These are phyloP conservation scores for Triangularia setosa DNA, from an alignment of 2,329 filamentous ascomycete genomes.

Conservation along the genomic window DNA sequence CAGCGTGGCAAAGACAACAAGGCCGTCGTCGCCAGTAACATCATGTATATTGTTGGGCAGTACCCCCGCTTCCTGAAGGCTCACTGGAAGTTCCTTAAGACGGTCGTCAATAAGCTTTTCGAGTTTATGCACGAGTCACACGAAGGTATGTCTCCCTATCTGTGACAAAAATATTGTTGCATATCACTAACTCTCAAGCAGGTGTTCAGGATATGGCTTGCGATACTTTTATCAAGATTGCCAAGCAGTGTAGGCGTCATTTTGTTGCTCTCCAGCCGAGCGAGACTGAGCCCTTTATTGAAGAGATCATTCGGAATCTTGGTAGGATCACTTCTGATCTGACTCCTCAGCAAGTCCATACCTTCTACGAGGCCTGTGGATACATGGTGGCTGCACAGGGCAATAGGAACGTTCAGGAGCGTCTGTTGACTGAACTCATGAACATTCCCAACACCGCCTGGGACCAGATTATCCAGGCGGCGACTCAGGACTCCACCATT, in stretches of 20 bases:
- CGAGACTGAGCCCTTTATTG: slow-evolving; percentile 93
- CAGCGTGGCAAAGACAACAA: slow-evolving; percentile 99
- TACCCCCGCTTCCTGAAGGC: slow-evolving; percentile 98
- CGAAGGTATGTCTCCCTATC: slow-evolving; percentile 59
- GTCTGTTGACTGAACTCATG: slow-evolving; percentile 89
- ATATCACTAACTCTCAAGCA: slow-evolving; percentile 32
- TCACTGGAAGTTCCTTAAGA: slow-evolving; percentile 99
- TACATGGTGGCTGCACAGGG: slow-evolving; percentile 99
- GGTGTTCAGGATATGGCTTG: slow-evolving; percentile 99
- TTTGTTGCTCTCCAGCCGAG: slow-evolving; percentile 95
- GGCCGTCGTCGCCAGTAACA: slow-evolving; percentile 96
- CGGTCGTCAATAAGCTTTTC: slow-evolving; percentile 98
- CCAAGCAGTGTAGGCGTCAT: slow-evolving; percentile 93
- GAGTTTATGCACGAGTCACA: slow-evolving; percentile 99
- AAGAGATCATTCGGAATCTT: slow-evolving; percentile 95
- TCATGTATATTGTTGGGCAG: slow-evolving; percentile 99
- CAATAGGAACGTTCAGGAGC: slow-evolving; percentile 89
- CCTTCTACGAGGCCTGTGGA: slow-evolving; percentile 97
- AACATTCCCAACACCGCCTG: slow-evolving; percentile 87
- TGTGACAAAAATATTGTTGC: background rate
- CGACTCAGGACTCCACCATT: slow-evolving; percentile 78
- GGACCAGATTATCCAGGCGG: slow-evolving; percentile 89
- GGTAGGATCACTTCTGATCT: slow-evolving; percentile 93
- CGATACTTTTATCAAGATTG: slow-evolving; percentile 99
- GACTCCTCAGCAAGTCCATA: slow-evolving; percentile 95